These are phyloP conservation scores for Curvularia eragrostidis DNA, from an alignment of 2,329 filamentous ascomycete species.

Conservation along the genomic window DNA sequence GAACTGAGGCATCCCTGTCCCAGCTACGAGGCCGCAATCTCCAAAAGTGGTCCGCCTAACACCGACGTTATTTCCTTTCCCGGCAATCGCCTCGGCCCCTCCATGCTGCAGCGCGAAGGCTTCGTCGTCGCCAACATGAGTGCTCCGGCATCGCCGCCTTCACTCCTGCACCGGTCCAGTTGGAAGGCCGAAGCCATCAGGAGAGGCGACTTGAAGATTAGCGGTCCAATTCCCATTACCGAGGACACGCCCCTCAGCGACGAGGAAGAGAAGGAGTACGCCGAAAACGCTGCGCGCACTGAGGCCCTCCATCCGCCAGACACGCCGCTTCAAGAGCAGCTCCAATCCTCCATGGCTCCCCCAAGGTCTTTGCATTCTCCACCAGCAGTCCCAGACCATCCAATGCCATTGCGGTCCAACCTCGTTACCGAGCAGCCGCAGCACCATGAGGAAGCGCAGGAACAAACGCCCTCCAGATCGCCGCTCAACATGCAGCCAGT, in stretches of 20 bases:
- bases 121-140: constrained; percentile 43
- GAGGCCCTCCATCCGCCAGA: constrained; percentile 25
- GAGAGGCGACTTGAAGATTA: constrained; percentile 49
- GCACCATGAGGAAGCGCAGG: constrained; percentile 15
- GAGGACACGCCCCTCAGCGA: constrained; percentile 46
- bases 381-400: constrained; percentile 20
- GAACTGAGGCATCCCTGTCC: constrained; percentile 32
- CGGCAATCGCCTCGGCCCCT: constrained; percentile 24
- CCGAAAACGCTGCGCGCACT: constrained; percentile 32
- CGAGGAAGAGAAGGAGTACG: constrained; percentile 43
- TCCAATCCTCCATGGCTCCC: constrained; percentile 22
- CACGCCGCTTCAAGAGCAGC: constrained; percentile 15
- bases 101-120: constrained; percentile 45
- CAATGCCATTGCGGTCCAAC: constrained; percentile 20
- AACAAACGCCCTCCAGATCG: constrained; percentile 21
- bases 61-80: constrained; percentile 16
- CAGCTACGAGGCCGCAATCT: constrained; percentile 33
- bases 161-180: constrained; percentile 42
- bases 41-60: constrained; percentile 25
- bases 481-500: constrained; percentile 34
- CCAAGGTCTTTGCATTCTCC: constrained; percentile 23
- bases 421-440: constrained; percentile 16
- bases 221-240: constrained; percentile 48
- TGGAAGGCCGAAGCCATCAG: constrained; percentile 52
- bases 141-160: constrained; percentile 31